These are phyloP conservation scores for Candida ortonii DNA, from an alignment of 805 yeast genomes.

Conservation along the genomic window DNA sequence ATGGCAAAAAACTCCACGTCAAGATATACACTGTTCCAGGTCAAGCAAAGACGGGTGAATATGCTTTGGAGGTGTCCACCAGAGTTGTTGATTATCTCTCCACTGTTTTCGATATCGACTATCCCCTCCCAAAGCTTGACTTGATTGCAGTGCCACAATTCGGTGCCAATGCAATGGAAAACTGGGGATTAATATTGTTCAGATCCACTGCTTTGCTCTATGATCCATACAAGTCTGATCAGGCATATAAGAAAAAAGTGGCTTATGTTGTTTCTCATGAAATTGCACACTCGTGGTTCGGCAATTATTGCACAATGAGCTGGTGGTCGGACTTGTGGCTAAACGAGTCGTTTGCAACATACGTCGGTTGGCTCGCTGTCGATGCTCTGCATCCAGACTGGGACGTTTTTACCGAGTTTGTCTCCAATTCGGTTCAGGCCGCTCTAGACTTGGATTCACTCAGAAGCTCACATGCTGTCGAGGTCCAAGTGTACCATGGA, in stretches of 20 bases:
- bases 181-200: conserved; percentile 79
- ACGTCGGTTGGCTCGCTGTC: conserved; percentile 72
- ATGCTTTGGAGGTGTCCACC: conserved; percentile 47
- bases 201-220: conserved; percentile 57
- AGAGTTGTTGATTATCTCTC: conserved; percentile 50
- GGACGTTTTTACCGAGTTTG: conserved; percentile 64
- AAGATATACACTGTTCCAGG: conserved; percentile 54
- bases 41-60: conserved; percentile 42
- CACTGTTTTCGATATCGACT: conserved; percentile 46
- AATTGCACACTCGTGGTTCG: conserved; percentile 90
- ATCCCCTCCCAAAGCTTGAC: conserved; percentile 82
- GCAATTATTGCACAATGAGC: conserved; percentile 84
- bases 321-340: conserved; percentile 95
- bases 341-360: conserved; percentile 88
- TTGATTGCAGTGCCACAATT: conserved; percentile 75
- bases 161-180: conserved; percentile 88
- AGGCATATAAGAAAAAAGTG: conserved; percentile 61
- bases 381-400: conserved; percentile 74
- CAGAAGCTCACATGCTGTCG: conserved; percentile 72
- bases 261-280: conserved; percentile 84
- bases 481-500: conserved; percentile 77
- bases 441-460: conserved; percentile 56
- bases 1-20: conserved; percentile 44
- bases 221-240: conserved; percentile 45
- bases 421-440: conserved; percentile 48